These are phyloP conservation scores for Pisolithus microcarpus DNA, from an alignment of 768 basidiomycete species.

Conservation along the genomic window DNA sequence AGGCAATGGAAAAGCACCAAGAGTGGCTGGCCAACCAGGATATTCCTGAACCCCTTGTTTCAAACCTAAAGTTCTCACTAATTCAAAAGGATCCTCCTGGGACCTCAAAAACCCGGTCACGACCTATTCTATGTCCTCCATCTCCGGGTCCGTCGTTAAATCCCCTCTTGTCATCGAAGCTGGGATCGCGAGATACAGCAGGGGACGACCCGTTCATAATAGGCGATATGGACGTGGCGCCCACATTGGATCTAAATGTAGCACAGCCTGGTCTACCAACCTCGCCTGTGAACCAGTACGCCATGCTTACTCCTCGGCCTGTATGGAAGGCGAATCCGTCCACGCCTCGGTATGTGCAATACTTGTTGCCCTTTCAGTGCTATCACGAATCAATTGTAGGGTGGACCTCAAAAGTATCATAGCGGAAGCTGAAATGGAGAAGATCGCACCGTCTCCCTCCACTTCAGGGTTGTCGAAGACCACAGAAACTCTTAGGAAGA, in stretches of 20 bases:
- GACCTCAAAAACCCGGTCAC: constrained; percentile 18
- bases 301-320: constrained; percentile 18
- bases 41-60: constrained; percentile 51
- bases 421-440: constrained; percentile 57
- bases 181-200: not conserved
- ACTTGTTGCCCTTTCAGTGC: constrained; percentile 8
- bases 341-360: constrained; percentile 42
- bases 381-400: constrained; percentile 31
- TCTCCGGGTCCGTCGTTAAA: constrained; percentile 18
- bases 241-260: constrained; percentile 17
- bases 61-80: constrained; percentile 14
- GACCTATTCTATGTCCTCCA: constrained; percentile 4
- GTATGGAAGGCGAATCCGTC: constrained; percentile 44
- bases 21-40: constrained; percentile 71
- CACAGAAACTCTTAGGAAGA: not conserved
- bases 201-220: constrained; percentile 76
- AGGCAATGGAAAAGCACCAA: constrained; percentile 52
- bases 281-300: not conserved
- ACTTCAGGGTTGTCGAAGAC: not conserved
- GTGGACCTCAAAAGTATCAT: constrained; percentile 83
- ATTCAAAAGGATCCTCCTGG: constrained; percentile 21
- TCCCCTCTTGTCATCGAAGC: constrained; percentile 10
- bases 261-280: constrained; percentile 10
- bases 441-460: constrained; percentile 8
- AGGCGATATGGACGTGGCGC: constrained; percentile 60